Evolutionary conservation across 2,329 filamentous ascomycete genomes (phyloP).

Genomic region (Ceratocystis ficicola): DNA sequence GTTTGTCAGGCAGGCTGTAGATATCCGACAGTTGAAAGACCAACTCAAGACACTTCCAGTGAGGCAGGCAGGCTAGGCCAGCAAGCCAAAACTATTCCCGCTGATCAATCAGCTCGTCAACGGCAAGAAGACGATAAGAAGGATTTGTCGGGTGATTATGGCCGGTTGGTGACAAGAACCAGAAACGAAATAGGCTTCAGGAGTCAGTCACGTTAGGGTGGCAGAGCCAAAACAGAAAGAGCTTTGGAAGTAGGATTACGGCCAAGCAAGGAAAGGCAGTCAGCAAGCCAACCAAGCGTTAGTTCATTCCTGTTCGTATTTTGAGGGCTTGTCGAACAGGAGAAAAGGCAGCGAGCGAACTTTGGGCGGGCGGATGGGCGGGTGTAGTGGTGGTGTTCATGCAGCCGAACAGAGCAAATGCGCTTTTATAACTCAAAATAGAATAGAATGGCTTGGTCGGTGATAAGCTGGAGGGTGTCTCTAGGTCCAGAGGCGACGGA

Average conservation of each 20-base stretch:
- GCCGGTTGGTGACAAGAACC: not conserved
- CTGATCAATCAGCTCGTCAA: not conserved
- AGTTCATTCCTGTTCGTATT: not conserved
- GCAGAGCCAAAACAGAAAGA: not conserved
- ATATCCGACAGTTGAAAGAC: not conserved
- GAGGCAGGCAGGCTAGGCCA: not conserved
- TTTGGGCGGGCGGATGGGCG: not conserved
- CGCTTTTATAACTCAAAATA: not conserved
- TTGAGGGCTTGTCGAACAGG: not conserved
- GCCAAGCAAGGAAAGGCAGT: not conserved
- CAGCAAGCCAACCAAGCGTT: not conserved
- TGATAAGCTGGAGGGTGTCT: not conserved
- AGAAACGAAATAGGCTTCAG: slow-evolving; percentile 2
- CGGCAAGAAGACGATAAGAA: not conserved
- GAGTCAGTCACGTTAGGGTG: not conserved
- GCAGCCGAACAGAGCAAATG: not conserved
- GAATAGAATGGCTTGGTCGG: not conserved
- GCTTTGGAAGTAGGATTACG: not conserved
- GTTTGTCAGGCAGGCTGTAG: not conserved
- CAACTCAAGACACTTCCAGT: not conserved
- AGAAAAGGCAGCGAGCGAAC: not conserved
- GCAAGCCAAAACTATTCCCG: not conserved
- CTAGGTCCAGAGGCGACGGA: not conserved
- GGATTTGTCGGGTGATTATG: not conserved
- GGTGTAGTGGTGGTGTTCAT: not conserved